phyloP scores from a whole-genome alignment of 768 basidiomycete species.

The Cystofilobasidium bisporidii region DNA sequence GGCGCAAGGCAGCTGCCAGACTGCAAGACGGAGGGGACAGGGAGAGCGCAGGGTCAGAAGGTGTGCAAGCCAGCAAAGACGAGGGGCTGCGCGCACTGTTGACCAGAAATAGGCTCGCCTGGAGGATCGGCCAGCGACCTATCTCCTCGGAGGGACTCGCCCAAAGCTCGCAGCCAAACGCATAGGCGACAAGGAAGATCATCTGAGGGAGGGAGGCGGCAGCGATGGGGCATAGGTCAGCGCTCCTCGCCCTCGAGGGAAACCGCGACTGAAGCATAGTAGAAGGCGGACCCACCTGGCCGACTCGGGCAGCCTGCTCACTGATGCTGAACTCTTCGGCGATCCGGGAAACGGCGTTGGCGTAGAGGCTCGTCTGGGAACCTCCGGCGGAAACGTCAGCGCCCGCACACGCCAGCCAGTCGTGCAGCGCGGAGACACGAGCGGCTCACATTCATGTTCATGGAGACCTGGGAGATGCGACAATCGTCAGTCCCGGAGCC shows the following conservation, averaged over 20 bases:
- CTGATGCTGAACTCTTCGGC: constrained; percentile 33
- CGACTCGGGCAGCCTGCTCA: constrained; percentile 34
- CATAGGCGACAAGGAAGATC: constrained; percentile 36
- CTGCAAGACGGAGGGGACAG: constrained; percentile 18
- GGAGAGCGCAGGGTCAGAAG: background rate
- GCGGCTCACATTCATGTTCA: constrained; percentile 33
- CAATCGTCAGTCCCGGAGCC: no score
- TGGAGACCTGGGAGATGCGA: constrained; percentile 25
- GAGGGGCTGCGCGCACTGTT: constrained; percentile 32
- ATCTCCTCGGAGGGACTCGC: constrained; percentile 35
- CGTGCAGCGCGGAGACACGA: no score
- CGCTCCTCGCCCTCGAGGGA: no score
- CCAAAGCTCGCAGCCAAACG: constrained; percentile 36
- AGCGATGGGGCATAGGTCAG: no score
- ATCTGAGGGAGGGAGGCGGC: no score
- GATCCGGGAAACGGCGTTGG: constrained; percentile 34
- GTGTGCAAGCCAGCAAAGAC: background rate
- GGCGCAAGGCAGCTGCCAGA: constrained; percentile 35
- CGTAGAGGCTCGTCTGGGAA: constrained; percentile 34
- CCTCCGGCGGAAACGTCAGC: no score
- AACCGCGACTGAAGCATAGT: no score
- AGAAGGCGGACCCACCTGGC: constrained; percentile 28
- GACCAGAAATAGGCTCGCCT: constrained; percentile 34
- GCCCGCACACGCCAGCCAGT: no score
- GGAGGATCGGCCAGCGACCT: constrained; percentile 35